phyloP scores from a whole-genome alignment of 805 yeast species.

The Isabelozyma pseudorhagii region DNA sequence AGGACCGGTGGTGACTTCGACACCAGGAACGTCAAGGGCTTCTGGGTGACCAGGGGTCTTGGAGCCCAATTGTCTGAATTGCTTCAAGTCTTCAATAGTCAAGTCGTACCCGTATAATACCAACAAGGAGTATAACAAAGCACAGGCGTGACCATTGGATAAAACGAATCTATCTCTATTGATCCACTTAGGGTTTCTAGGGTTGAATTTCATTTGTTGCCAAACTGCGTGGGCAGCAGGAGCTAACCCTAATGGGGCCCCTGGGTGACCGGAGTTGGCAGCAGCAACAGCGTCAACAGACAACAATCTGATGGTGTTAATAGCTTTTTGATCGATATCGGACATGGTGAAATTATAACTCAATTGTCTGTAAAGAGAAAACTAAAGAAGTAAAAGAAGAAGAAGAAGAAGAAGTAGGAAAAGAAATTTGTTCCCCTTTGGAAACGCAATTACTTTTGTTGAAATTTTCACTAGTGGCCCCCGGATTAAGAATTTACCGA shows the following conservation, averaged over 20 bases:
- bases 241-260: slow-evolving; percentile 98
- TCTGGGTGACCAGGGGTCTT: slow-evolving; percentile 99
- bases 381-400: not conserved
- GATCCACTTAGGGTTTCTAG: slow-evolving; percentile 88
- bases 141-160: slow-evolving; percentile 96
- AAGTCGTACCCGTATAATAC: slow-evolving; percentile 83
- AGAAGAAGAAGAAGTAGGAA: not conserved
- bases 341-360: slow-evolving; percentile 11
- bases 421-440: not conserved
- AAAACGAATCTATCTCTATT: slow-evolving; percentile 94
- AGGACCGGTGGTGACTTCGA: slow-evolving; percentile 98
- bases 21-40: slow-evolving; percentile 76
- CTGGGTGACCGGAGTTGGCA: slow-evolving; percentile 98
- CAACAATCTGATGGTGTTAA: slow-evolving; percentile 84
- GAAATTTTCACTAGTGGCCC: no score
- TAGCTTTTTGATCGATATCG: slow-evolving; percentile 64
- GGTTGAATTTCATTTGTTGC: slow-evolving; percentile 80
- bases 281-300: slow-evolving; percentile 83
- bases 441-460: no score
- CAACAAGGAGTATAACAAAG: slow-evolving; percentile 78
- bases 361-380: slow-evolving; percentile 1
- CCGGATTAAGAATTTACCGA: no score
- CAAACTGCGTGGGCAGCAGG: slow-evolving; percentile 90
- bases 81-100: slow-evolving; percentile 80
- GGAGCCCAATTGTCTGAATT: slow-evolving; percentile 86